A percentile compares a stretch with the other conserved stretches of the same genome.
These are phyloP conservation scores for Solanum verrucosum DNA, from an alignment of 257 asterid genomes.

Conservation along the genomic window DNA sequence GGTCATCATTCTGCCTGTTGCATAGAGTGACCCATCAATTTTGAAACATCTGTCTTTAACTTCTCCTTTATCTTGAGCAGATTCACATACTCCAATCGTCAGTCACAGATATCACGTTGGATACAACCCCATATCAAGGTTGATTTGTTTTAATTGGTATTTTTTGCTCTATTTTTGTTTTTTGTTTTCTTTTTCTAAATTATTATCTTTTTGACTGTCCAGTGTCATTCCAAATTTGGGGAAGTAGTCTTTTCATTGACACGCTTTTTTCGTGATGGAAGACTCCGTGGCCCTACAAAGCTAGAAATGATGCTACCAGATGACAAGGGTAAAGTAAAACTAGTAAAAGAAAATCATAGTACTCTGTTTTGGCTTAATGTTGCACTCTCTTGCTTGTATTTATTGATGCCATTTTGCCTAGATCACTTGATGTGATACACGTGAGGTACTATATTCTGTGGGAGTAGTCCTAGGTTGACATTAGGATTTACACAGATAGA, in stretches of 20 bases:
- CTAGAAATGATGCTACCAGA: constrained; percentile 29
- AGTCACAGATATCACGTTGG: constrained; percentile 83
- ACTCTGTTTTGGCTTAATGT: neutral
- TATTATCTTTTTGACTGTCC: constrained; percentile 18
- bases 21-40: neutral
- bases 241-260: constrained; percentile 81
- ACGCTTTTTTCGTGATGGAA: constrained; percentile 75
- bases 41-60: neutral
- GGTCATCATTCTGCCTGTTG: neutral
- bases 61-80: constrained; percentile 24
- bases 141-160: constrained; percentile 18
- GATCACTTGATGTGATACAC: neutral
- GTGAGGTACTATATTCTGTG: neutral
- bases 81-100: constrained; percentile 63
- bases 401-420: neutral
- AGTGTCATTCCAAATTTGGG: constrained; percentile 89
- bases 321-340: constrained; percentile 33
- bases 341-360: neutral
- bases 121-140: constrained; percentile 87
- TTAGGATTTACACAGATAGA: neutral
- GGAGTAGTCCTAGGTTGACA: neutral
- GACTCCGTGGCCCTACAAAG: constrained; percentile 44
- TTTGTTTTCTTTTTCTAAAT: neutral
- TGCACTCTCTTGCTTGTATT: neutral
- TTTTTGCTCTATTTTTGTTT: neutral